These are phyloP conservation scores for Fraxinus excelsior DNA, from an alignment of 257 asterid genomes.

Conservation along the genomic window DNA sequence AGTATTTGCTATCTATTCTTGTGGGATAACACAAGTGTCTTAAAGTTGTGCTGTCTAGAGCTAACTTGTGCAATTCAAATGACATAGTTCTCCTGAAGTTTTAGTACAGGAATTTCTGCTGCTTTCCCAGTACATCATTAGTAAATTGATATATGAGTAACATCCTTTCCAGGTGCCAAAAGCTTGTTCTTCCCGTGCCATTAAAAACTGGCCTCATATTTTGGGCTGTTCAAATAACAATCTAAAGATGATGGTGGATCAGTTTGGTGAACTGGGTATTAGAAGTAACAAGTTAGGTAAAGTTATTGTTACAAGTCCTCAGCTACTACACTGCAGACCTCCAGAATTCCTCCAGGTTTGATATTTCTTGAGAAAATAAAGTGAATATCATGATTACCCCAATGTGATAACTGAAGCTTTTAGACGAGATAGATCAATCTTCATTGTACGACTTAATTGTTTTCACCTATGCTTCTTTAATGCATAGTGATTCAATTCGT, in stretches of 20 bases:
- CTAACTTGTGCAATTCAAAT: background rate
- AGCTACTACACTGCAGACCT: conserved; percentile 74
- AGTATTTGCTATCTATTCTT: background rate
- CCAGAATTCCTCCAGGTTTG: conserved; percentile 81
- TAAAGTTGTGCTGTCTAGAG: background rate
- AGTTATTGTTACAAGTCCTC: conserved; percentile 81
- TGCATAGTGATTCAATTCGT: background rate
- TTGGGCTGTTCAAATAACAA: conserved; percentile 75
- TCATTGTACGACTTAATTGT: background rate
- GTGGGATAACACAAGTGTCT: background rate
- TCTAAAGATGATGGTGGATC: conserved; percentile 65
- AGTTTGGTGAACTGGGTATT: conserved; percentile 51
- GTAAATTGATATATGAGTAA: conserved; percentile 7
- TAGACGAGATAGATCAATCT: background rate
- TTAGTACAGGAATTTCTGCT: background rate
- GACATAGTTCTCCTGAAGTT: background rate
- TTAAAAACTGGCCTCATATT: conserved; percentile 73
- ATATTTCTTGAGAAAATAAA: conserved; percentile 22
- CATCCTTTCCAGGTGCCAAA: conserved; percentile 62
- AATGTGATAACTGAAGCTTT: background rate
- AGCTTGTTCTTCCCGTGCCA: conserved; percentile 51
- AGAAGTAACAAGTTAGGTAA: conserved; percentile 65
- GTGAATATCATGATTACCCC: background rate
- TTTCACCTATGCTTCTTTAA: conserved; percentile 5
- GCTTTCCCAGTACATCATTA: background rate